Evolutionary conservation across 192 early-diverging fungal species (phyloP).

Genomic region (Coemansia interrupta): DNA sequence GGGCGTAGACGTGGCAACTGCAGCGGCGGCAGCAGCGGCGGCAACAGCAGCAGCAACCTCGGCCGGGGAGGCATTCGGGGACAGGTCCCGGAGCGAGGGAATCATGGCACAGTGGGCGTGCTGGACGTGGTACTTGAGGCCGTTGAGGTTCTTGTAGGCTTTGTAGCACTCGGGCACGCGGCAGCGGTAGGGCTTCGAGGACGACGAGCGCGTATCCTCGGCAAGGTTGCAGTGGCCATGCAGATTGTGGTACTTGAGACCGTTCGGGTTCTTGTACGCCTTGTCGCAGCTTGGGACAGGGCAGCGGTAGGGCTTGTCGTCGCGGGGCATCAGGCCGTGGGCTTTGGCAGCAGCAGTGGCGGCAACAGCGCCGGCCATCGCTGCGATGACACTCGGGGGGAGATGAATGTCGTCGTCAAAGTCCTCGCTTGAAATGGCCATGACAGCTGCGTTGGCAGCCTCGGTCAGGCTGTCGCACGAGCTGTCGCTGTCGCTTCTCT

Average conservation of each 20-base stretch:
- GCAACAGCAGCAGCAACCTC: slow-evolving; percentile 62
- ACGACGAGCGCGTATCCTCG: slow-evolving; percentile 58
- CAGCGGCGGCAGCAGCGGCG: slow-evolving; percentile 55
- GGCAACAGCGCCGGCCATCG: slow-evolving; percentile 51
- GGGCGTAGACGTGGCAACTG: slow-evolving; percentile 22
- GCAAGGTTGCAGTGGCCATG: slow-evolving; percentile 81
- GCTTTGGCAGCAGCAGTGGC: slow-evolving; percentile 46
- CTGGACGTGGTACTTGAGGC: slow-evolving; percentile 92
- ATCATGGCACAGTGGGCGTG: slow-evolving; percentile 74
- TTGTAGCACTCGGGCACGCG: slow-evolving; percentile 81
- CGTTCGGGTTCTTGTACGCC: slow-evolving; percentile 98
- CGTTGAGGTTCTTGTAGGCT: slow-evolving; percentile 95
- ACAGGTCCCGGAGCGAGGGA: slow-evolving; percentile 41
- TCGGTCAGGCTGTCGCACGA: slow-evolving; percentile 26
- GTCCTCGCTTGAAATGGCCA: slow-evolving; percentile 36
- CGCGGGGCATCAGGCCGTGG: slow-evolving; percentile 45
- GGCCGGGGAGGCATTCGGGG: slow-evolving; percentile 55
- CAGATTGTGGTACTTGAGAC: slow-evolving; percentile 95
- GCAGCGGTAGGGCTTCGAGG: slow-evolving; percentile 72
- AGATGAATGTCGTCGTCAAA: slow-evolving; percentile 47
- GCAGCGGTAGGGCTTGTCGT: slow-evolving; percentile 89
- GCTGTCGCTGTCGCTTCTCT: slow-evolving; percentile 13
- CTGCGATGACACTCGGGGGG: slow-evolving; percentile 53
- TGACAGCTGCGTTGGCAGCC: slow-evolving; percentile 37
- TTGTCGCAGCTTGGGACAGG: slow-evolving; percentile 83